phyloP scores from a whole-genome alignment of 1,284 basidiomycete genomes.

The Ganoderma multipileum region DNA sequence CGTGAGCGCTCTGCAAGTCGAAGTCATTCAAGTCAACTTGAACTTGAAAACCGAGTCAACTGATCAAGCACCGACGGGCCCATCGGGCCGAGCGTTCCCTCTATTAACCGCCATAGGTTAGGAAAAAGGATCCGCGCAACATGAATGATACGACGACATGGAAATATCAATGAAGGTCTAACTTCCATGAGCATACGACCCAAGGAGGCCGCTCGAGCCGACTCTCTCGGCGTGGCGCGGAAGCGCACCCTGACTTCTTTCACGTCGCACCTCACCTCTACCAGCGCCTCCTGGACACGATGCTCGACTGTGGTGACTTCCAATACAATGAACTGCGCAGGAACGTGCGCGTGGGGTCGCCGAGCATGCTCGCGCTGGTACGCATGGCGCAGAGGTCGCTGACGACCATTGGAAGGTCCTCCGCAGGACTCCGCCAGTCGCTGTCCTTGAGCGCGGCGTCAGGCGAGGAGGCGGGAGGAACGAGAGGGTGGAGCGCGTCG shows the following conservation, averaged over 20 bases:
- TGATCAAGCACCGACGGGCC: too few species aligned
- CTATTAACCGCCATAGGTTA: too few species aligned
- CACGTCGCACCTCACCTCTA: slow-evolving; percentile 72
- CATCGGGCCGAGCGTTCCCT: too few species aligned
- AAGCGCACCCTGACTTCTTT: slow-evolving; percentile 83
- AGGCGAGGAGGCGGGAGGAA: slow-evolving; percentile 41
- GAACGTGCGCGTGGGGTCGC: slow-evolving; percentile 80
- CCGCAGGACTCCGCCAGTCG: slow-evolving; percentile 9
- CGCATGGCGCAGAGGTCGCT: slow-evolving; percentile 78
- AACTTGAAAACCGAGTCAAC: too few species aligned
- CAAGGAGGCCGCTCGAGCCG: neutral
- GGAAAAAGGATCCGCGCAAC: too few species aligned
- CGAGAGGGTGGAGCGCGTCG: slow-evolving; percentile 59
- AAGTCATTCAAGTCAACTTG: too few species aligned
- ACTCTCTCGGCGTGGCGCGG: slow-evolving; percentile 45
- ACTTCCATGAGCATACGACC: neutral
- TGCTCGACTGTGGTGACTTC: slow-evolving; percentile 68
- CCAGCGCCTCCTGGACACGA: slow-evolving; percentile 67
- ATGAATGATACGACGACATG: too few species aligned
- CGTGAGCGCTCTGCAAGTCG: too few species aligned
- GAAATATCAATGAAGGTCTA: neutral
- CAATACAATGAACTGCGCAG: slow-evolving; percentile 61
- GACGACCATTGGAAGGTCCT: slow-evolving; percentile 55
- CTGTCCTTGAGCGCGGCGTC: slow-evolving; percentile 11
- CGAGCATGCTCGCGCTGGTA: slow-evolving; percentile 77